Base-by-base conservation (phyloP, 164 flowering plant genomes). In the Kingdonia uniflora region DNA sequence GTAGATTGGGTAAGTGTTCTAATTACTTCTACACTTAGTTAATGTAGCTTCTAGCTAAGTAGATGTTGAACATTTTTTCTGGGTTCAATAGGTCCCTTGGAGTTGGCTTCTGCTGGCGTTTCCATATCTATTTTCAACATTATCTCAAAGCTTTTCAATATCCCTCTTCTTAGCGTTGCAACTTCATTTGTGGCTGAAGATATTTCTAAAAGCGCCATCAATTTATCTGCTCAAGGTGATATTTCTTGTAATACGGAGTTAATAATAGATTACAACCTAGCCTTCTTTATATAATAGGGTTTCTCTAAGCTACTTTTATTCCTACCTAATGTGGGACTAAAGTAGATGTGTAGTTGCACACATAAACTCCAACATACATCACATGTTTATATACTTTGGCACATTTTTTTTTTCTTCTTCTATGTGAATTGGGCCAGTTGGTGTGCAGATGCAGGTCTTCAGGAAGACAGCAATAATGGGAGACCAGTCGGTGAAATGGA, bases 101-200 rank as follows among this genome's bases (percentile, higher is more conserved):
- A 83, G 68, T 74, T 94, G 79, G 99, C 85, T 67, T 84, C 96
- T 2, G 96, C 96, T 57, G 97, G 87, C 59, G 85, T 87, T 62
- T 87, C 99, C n/a, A 64, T 80, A 15, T 78, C 89, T 52, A 79
- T 94, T 54, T 89, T 94, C 56, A 87, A 94, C 62, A 69, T 80
- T 42, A 60, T 94, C 49, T 94, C 97, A 19, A 94, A 89, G 81
- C 72, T 94, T 51, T 89, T 94, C 58, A 94, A 94, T 62, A 80
- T 94, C 58, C 99, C 99, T 43, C 95, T 94, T 23, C 90, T 89
- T 14, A 87, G 99, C 62, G 74, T 89, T 54, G 94, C 99, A 60
- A 94, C 99, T 57, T 94, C 99, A 23, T 85, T 89, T 61, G 96
- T 87, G 54, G 97, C 99, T 55, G 88, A 89, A 65, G 97, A 94